Evolutionary conservation across 2,329 filamentous ascomycete species (phyloP).

Genomic region (Xenoacremonium recifei): DNA sequence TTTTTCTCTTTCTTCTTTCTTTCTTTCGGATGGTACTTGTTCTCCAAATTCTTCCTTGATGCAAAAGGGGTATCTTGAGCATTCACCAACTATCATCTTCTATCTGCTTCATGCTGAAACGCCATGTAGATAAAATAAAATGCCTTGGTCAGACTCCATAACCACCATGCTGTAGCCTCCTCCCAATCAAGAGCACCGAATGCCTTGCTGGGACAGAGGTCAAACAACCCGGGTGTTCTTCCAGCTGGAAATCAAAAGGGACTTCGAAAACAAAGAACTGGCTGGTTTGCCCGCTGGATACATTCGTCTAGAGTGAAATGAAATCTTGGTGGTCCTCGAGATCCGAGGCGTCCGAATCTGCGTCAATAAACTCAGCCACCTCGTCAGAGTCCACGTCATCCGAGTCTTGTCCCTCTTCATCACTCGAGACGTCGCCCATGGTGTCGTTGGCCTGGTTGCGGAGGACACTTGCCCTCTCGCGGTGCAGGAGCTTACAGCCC

Average conservation of each 20-base stretch:
- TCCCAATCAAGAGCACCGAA: too few relatives aligned
- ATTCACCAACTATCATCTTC: slow-evolving; percentile 14
- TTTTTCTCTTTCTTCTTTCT: slow-evolving; percentile 9
- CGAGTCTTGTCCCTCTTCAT: slow-evolving; percentile 69
- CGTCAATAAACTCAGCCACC: slow-evolving; percentile 63
- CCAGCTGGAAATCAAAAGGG: too few relatives aligned
- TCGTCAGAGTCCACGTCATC: slow-evolving; percentile 80
- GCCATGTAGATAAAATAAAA: slow-evolving; percentile 8
- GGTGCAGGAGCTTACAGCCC: slow-evolving; percentile 82
- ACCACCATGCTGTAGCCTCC: too few relatives aligned
- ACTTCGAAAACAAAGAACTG: slow-evolving; percentile 2
- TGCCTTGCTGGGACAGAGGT: too few relatives aligned
- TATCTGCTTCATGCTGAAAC: slow-evolving; percentile 8
- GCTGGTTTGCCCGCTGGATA: slow-evolving; percentile 1
- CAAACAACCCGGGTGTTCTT: too few relatives aligned
- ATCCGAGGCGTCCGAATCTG: slow-evolving; percentile 53
- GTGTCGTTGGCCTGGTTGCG: slow-evolving; percentile 65
- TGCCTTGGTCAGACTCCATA: too few relatives aligned
- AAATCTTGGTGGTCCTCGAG: slow-evolving; percentile 60
- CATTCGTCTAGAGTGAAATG: slow-evolving; percentile 43
- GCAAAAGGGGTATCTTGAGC: slow-evolving; percentile 21
- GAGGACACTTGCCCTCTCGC: slow-evolving; percentile 79
- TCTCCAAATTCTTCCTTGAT: slow-evolving; percentile 10
- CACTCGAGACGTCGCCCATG: slow-evolving; percentile 72
- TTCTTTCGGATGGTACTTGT: slow-evolving; percentile 10